These are phyloP conservation scores for Tetradesmus lagerheimii DNA, from an alignment of 139 green algal genomes.

Conservation along the genomic window DNA sequence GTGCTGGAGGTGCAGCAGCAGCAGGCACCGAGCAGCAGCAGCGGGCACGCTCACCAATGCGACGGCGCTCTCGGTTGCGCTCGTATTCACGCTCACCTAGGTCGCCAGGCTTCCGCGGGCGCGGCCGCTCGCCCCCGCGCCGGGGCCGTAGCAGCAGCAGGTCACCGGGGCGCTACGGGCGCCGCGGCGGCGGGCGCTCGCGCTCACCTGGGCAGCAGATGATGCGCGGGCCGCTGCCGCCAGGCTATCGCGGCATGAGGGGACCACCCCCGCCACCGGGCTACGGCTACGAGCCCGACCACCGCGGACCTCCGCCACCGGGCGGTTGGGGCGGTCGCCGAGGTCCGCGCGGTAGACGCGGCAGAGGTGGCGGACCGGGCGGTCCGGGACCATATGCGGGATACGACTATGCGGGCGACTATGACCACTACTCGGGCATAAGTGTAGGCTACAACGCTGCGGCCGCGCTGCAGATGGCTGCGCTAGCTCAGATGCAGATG, in stretches of 20 bases:
- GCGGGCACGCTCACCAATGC: not conserved
- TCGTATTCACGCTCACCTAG: not conserved
- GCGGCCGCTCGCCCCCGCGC: not conserved
- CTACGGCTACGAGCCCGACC: not conserved
- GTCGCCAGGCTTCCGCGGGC: not conserved
- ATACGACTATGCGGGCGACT: conserved; percentile 39
- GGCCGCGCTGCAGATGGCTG: not conserved
- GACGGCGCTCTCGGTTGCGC: not conserved
- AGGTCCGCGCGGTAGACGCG: not conserved
- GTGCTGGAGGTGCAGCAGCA: not conserved
- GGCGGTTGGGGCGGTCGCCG: not conserved
- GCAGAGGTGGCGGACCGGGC: not conserved
- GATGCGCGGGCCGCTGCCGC: conserved; percentile 5
- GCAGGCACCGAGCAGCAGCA: conserved; percentile 10
- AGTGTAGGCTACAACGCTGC: not conserved
- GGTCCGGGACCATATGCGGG: no score
- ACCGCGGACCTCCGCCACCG: not conserved
- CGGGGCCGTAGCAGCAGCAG: conserved; percentile 29
- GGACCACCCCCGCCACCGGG: not conserved
- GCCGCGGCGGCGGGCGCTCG: not conserved
- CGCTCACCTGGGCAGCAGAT: not conserved
- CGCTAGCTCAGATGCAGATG: conserved; percentile 12
- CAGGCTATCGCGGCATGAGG: not conserved
- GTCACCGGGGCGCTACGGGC: not conserved
- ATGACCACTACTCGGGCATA: conserved; percentile 26